Conservation (phyloP, 2,329 filamentous ascomycete species). For the Arthrobotrys sphaeroides region DNA sequence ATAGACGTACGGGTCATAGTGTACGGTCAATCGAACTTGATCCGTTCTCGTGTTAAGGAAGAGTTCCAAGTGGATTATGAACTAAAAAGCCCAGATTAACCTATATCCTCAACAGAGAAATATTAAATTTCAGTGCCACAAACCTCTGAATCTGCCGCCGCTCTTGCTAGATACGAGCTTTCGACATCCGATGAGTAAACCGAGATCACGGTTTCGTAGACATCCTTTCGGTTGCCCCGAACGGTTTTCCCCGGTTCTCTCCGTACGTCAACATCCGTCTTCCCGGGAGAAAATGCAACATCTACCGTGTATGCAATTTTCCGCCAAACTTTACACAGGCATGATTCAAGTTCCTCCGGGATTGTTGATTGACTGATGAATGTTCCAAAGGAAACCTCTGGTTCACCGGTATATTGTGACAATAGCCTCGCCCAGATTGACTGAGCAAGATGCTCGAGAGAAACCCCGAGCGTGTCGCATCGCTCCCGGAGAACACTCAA, state of each 20-base stretch:
- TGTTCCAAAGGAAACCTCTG: constrained; percentile 86
- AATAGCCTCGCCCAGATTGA: constrained; percentile 76
- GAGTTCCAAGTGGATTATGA: constrained; percentile 38
- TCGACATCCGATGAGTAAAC: constrained; percentile 34
- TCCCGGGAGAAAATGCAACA: constrained; percentile 40
- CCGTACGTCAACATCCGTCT: constrained; percentile 24
- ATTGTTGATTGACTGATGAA: constrained; percentile 81
- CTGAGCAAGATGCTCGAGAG: constrained; percentile 75
- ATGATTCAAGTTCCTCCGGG: constrained; percentile 70
- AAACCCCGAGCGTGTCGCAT: constrained; percentile 68
- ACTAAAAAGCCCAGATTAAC: no score
- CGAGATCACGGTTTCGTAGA: constrained; percentile 65
- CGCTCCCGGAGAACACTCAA: constrained; percentile 65
- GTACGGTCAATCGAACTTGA: constrained; percentile 15
- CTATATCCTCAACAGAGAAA: background rate
- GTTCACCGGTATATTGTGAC: constrained; percentile 66
- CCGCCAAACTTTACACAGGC: constrained; percentile 68
- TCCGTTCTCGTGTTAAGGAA: constrained; percentile 35
- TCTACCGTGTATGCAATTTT: constrained; percentile 25
- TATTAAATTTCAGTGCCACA: background rate
- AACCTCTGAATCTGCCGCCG: constrained; percentile 44
- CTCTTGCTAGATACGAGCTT: constrained; percentile 17
- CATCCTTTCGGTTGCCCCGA: constrained; percentile 69
- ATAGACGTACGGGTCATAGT: constrained; percentile 42
- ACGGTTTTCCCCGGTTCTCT: constrained; percentile 59